Evolutionary conservation across 768 basidiomycete genomes (phyloP), one percentile per base, ranked within the genome.

Genomic region (Kwoniella newhampshirensis): DNA sequence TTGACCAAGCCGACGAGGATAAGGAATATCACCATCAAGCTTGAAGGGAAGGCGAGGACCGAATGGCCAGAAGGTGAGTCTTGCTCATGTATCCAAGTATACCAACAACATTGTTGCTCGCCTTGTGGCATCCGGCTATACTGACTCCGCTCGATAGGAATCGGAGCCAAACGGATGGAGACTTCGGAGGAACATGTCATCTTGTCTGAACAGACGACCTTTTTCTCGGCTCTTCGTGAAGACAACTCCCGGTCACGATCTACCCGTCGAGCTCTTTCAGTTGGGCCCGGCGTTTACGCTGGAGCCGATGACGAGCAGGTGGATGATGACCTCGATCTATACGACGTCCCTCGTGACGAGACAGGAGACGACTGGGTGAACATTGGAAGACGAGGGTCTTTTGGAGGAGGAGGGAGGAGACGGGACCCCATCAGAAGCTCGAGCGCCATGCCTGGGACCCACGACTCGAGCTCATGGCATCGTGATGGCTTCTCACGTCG

Each of bases 21-120:
- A 63, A 86, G 87, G 28, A 87, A 85, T 67, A 92, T 99, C 55
- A 86, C 86, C 53, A 80, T 96, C 36, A 84, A 86, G 72, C 78
- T 99, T 20, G 80, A 85, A 42, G 92, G 88, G 2, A 86, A 80
- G 57, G 81, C 86, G 2, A 77, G 81, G 21, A 87, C 86, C 3
- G 82, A 84, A 35, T 96, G 91, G 87, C 85, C 87, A 1, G 91
- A 96, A 82, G 89, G 93, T 91, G 59, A 49, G 81, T 72, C 18
- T 21, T 13, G 12, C 4, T 32, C 5, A 27, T 32, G 44, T 17
- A n/a, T 30, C 13, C 36, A n/a, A 46, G 7, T 25, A 43, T 39
- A 7, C n/a, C n/a, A 8, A 28, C 23, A 51, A 32, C 28, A 49
- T 36, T 15, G 11, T 13, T 23, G 17, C 13, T 13, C 43, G 8